phyloP scores from a whole-genome alignment of 2,329 filamentous ascomycete genomes.

The Cadophora gregata region DNA sequence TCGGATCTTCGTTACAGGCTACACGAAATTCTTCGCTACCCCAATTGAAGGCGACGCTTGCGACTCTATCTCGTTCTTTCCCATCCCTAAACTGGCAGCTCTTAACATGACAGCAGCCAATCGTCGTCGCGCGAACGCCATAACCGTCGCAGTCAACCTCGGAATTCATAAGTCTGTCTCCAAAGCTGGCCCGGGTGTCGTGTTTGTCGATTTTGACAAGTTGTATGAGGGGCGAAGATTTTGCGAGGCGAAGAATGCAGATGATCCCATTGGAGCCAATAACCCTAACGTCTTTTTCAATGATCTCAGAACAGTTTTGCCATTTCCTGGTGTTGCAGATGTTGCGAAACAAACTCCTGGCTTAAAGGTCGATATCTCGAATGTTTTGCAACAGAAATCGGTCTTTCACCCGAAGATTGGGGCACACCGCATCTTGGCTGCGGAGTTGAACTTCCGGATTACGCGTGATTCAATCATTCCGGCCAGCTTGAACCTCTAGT shows the following conservation, averaged over 20 bases:
- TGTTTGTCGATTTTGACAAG: constrained; percentile 12
- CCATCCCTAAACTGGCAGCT: constrained; percentile 8
- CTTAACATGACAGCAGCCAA: constrained; percentile 11
- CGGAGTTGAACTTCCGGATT: constrained; percentile 12
- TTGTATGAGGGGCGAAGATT: constrained; percentile 16
- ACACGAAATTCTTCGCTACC: constrained; percentile 10
- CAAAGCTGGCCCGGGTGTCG: not conserved
- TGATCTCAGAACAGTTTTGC: constrained; percentile 11
- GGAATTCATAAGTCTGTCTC: not conserved
- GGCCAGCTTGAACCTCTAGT: not conserved
- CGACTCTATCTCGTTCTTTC: constrained; percentile 14
- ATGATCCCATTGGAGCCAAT: constrained; percentile 18
- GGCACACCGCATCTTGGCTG: constrained; percentile 6
- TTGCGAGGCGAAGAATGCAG: constrained; percentile 7
- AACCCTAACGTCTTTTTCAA: constrained; percentile 13
- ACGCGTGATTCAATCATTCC: not conserved
- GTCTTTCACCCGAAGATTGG: constrained; percentile 15
- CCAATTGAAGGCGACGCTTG: constrained; percentile 13
- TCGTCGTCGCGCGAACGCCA: not conserved
- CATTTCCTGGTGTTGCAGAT: not conserved
- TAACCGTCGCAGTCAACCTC: not conserved
- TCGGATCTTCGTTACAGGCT: constrained; percentile 13
- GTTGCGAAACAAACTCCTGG: constrained; percentile 7
- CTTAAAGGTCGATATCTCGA: constrained; percentile 5
- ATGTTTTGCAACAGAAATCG: constrained; percentile 13